These are phyloP conservation scores for Panicum virgatum DNA, from an alignment of 202 grass and related monocot genomes.

Conservation along the genomic window DNA sequence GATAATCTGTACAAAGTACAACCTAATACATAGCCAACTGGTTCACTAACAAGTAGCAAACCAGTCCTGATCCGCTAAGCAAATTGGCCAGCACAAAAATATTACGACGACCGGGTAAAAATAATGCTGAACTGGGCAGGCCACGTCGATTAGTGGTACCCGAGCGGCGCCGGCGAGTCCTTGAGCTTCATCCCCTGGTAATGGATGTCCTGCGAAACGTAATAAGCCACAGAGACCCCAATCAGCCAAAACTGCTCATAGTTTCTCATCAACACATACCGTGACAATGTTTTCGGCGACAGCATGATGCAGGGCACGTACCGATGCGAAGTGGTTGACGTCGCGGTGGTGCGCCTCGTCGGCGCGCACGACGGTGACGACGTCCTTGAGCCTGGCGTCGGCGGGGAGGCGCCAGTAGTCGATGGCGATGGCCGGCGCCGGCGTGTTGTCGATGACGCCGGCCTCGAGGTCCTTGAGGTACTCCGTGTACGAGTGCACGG, in stretches of 20 bases:
- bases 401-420: slow-evolving; percentile 93
- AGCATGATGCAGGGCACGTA: slow-evolving; percentile 23
- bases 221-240: not conserved
- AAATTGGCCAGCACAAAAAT: not conserved
- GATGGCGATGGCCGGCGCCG: slow-evolving; percentile 89
- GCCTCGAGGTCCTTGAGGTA: slow-evolving; percentile 84
- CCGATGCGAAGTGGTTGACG: slow-evolving; percentile 90
- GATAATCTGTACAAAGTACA: not conserved
- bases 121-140: not conserved
- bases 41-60: not conserved
- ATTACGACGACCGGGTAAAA: not conserved
- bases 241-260: not conserved
- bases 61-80: not conserved
- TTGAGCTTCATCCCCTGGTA: slow-evolving; percentile 81
- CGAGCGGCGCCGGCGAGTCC: slow-evolving; percentile 67
- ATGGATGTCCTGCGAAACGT: slow-evolving; percentile 73
- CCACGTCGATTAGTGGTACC: slow-evolving; percentile 58
- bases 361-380: slow-evolving; percentile 83
- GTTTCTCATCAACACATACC: too few species aligned
- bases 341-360: slow-evolving; percentile 94
- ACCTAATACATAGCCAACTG: not conserved
- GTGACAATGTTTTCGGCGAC: not conserved
- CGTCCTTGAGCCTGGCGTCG: slow-evolving; percentile 88
- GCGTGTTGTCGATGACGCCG: slow-evolving; percentile 69
- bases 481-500: slow-evolving; percentile 85